Base-by-base conservation (phyloP, 2,329 filamentous ascomycete species). In the Colletotrichum sp. region DNA sequence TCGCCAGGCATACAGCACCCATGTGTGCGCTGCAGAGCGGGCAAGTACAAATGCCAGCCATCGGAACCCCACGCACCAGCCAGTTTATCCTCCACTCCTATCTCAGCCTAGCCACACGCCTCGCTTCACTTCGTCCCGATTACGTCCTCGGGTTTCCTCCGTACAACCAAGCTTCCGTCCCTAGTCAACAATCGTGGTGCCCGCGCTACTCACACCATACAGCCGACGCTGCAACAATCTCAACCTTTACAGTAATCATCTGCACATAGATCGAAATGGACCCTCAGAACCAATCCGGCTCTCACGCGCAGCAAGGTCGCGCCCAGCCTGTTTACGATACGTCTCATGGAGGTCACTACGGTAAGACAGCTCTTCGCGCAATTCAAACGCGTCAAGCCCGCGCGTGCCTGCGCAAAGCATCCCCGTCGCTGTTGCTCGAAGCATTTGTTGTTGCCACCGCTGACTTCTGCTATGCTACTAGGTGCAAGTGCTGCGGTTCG, bases 271-370 rank as follows among this genome's bases (percentile, higher is more conserved):
- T 67, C 75, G 78, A 68, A 69, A 87, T 87, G 85, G 85, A 87
- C 76, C 79, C 84, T 57, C 85, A 86, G 76, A 85, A 85, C 73
- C 69, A 72, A 25, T 66, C 74, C 30, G 36, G 69, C 30, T 77
- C 74, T 30, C 75, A 77, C 62, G 55, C 71, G 32, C 92, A 93
- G 82, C 88, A 90, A 82, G 88, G 87, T 81, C 90, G 91, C 79
- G 88, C 90, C 78, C 89, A 91, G 81, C 92, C 92, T 19, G 89
- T 91, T n/a, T 96, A 96, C 84, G 94, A 96, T 85, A 92, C 92
- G 67, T 90, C 88, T 80, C 92, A 94, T 82, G 94, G 93, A 77
- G 94, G 94, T 69, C 94, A 96, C 85, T 96, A 95, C 87, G 94
- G 94, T 95, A 87, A 86, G 90, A 84, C 78, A 77, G 75, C 15